A percentile compares a stretch with the other conserved stretches of the same genome.
Conservation (phyloP, 805 yeast genomes). For the Zygosaccharomyces bisporus region DNA sequence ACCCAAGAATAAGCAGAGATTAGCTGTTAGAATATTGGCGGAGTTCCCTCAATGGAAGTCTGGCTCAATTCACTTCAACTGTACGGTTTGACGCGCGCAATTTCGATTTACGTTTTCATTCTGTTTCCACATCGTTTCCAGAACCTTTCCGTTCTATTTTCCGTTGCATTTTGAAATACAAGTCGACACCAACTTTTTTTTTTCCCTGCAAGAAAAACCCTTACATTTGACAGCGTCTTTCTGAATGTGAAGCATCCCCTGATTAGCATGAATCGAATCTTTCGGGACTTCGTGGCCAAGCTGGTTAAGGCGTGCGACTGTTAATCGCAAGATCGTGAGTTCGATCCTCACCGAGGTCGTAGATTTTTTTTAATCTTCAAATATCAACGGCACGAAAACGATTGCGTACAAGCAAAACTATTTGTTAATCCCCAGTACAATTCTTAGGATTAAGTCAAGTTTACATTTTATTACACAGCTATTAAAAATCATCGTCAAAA, state of each 20-base stretch:
- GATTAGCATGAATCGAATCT: no score
- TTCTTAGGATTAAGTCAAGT: neutral
- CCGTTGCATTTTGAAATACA: neutral
- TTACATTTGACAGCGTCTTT: conserved; percentile 1
- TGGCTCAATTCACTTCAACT: no score
- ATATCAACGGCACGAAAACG: no score
- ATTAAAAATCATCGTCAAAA: conserved; percentile 90
- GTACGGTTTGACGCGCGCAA: neutral
- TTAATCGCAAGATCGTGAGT: conserved; percentile 58
- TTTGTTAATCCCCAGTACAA: neutral
- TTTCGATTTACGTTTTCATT: neutral
- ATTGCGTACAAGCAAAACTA: no score
- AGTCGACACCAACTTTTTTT: neutral
- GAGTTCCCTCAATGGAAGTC: no score
- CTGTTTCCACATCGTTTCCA: conserved; percentile 1
- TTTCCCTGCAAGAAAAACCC: conserved; percentile 3
- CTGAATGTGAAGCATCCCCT: no score
- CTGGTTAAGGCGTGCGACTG: conserved; percentile 56
- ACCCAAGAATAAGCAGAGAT: no score
- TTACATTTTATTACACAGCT: conserved; percentile 6
- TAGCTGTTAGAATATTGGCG: no score
- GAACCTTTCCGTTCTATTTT: neutral
- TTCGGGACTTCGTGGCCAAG: conserved; percentile 48
- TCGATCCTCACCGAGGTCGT: conserved; percentile 54
- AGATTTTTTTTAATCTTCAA: conserved; percentile 16